Evolutionary conservation across 352 stramenopile genomes (phyloP).

Genomic region (Phytophthora nicotianae): DNA sequence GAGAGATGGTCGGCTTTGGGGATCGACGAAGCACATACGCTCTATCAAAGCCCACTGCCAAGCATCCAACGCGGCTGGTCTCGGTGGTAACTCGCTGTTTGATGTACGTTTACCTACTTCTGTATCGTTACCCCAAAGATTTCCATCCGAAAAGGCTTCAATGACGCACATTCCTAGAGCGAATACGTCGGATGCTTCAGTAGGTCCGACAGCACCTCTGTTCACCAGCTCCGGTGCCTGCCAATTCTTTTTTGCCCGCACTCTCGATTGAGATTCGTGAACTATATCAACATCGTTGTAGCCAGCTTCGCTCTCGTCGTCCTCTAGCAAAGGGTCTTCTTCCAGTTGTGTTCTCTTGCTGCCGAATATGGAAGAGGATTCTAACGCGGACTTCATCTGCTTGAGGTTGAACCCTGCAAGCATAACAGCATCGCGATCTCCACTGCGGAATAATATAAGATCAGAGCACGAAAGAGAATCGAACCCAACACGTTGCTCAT

Average conservation of each 20-base stretch:
- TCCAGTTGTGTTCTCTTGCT: slow-evolving; percentile 11
- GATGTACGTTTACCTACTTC: not conserved
- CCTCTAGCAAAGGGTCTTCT: slow-evolving; percentile 28
- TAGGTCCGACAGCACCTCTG: slow-evolving; percentile 11
- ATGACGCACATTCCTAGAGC: slow-evolving; percentile 38
- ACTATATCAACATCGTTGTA: slow-evolving; percentile 33
- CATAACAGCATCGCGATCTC: slow-evolving; percentile 24
- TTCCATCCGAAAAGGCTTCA: slow-evolving; percentile 35
- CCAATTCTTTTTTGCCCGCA: too few relatives aligned
- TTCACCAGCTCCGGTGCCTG: too few relatives aligned
- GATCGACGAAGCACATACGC: slow-evolving; percentile 31
- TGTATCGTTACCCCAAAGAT: slow-evolving; percentile 15
- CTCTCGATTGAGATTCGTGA: slow-evolving; percentile 1
- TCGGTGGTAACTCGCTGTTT: slow-evolving; percentile 10
- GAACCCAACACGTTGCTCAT: slow-evolving; percentile 27
- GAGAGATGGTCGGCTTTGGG: slow-evolving; percentile 19
- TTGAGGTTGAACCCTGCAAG: slow-evolving; percentile 32
- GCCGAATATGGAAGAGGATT: slow-evolving; percentile 3
- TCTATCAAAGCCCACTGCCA: slow-evolving; percentile 39
- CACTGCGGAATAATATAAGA: slow-evolving; percentile 34
- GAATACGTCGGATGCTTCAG: slow-evolving; percentile 35
- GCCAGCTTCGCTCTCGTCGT: slow-evolving; percentile 17
- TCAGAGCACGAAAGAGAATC: slow-evolving; percentile 36
- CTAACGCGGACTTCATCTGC: slow-evolving; percentile 24
- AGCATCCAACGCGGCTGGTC: slow-evolving; percentile 14